These are phyloP conservation scores for Alloteropsis semialata DNA, from an alignment of 176 grass and related monocot species.

Conservation along the genomic window DNA sequence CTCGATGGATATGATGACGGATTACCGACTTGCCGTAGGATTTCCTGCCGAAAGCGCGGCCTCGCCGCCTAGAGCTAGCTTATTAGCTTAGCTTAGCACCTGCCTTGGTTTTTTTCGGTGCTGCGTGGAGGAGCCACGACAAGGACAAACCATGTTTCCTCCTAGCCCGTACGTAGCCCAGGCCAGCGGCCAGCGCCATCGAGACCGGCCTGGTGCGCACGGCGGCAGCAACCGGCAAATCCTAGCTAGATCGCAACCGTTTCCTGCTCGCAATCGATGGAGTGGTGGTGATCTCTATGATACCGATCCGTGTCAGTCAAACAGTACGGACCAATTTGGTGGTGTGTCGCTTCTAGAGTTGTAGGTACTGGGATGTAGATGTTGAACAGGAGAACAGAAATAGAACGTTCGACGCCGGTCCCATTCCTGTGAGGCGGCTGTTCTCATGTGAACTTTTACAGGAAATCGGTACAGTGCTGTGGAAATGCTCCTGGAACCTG, in stretches of 20 bases:
- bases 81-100: constrained; percentile 7
- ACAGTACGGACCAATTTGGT: background rate
- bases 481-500: background rate
- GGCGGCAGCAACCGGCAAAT: background rate
- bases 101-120: constrained; percentile 17
- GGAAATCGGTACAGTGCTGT: background rate
- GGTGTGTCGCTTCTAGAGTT: background rate
- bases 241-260: background rate
- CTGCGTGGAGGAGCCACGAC: constrained; percentile 52
- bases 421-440: background rate
- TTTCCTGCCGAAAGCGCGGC: constrained; percentile 59
- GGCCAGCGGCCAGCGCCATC: background rate
- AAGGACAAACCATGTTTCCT: constrained; percentile 38
- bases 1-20: constrained; percentile 41
- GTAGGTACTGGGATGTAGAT: background rate
- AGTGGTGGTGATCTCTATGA: background rate
- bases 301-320: background rate
- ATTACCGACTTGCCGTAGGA: constrained; percentile 47
- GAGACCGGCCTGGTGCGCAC: background rate
- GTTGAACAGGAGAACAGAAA: background rate
- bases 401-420: background rate
- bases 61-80: constrained; percentile 22
- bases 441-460: background rate
- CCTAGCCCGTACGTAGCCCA: too few relatives aligned
- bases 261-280: background rate